A percentile compares a stretch with the other conserved stretches of the same genome.
phyloP scores from a whole-genome alignment of 108 stramenopile genomes.

The Fragilariopsis cylindrus region DNA sequence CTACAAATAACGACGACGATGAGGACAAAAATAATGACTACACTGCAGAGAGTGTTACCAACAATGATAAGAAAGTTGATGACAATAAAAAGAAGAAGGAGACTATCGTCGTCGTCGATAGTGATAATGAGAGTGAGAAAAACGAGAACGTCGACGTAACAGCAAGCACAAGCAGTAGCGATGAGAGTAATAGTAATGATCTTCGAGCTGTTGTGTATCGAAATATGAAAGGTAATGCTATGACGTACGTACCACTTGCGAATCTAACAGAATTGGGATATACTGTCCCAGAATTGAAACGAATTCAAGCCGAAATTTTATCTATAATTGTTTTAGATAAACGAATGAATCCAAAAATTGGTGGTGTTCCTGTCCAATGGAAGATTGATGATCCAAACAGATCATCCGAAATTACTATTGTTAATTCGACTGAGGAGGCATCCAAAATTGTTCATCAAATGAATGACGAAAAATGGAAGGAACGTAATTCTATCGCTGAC shows the following conservation, averaged over 20 bases:
- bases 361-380: slow-evolving; percentile 73
- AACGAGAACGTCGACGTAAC: background rate
- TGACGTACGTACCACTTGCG: slow-evolving; percentile 32
- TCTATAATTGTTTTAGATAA: slow-evolving; percentile 58
- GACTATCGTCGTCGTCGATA: background rate
- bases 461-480: slow-evolving; percentile 21
- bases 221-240: background rate
- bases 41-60: background rate
- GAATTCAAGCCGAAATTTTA: slow-evolving; percentile 54
- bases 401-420: slow-evolving; percentile 2
- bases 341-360: slow-evolving; percentile 51
- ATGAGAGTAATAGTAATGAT: background rate
- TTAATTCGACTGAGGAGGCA: slow-evolving; percentile 15
- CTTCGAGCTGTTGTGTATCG: slow-evolving; percentile 1
- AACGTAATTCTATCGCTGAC: background rate
- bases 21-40: background rate
- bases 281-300: slow-evolving; percentile 38
- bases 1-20: background rate
- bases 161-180: background rate
- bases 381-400: slow-evolving; percentile 20
- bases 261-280: slow-evolving; percentile 54
- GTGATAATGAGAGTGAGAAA: background rate
- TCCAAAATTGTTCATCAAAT: background rate
- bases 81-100: background rate
- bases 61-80: background rate